These are phyloP conservation scores for Glarea lozoyensis DNA, from an alignment of 495 filamentous ascomycete genomes.

Conservation along the genomic window DNA sequence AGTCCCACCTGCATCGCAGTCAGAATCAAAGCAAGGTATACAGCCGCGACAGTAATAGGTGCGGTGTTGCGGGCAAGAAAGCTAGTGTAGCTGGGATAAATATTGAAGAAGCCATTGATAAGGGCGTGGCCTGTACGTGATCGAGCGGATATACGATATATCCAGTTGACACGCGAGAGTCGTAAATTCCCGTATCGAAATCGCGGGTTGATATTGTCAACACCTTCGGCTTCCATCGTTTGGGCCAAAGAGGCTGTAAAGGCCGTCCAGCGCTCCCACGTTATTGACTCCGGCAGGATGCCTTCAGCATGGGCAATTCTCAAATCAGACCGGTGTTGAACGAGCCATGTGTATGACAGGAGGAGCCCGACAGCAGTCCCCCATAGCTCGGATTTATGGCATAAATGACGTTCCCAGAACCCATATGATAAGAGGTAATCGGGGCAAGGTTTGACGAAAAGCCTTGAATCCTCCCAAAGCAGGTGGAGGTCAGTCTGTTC, in stretches of 20 bases:
- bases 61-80: slow-evolving; percentile 27
- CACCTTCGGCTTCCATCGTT: too few species aligned
- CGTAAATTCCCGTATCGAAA: slow-evolving; percentile 35
- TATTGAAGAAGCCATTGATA: slow-evolving; percentile 15
- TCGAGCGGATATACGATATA: slow-evolving; percentile 9
- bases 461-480: slow-evolving; percentile 37
- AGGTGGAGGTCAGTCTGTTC: slow-evolving; percentile 46
- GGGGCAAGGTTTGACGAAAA: slow-evolving; percentile 51
- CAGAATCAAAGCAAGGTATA: slow-evolving; percentile 25
- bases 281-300: slow-evolving; percentile 20
- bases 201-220: slow-evolving; percentile 8
- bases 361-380: slow-evolving; percentile 31
- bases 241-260: slow-evolving; percentile 4
- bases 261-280: slow-evolving; percentile 17
- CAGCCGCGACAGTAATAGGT: slow-evolving; percentile 22
- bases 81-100: slow-evolving; percentile 8
- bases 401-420: slow-evolving; percentile 35
- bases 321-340: slow-evolving; percentile 30
- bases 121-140: background rate
- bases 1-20: slow-evolving; percentile 30
- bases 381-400: slow-evolving; percentile 1
- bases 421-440: slow-evolving; percentile 31
- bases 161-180: slow-evolving; percentile 25
- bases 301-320: slow-evolving; percentile 24
- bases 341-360: slow-evolving; percentile 28